A percentile compares a stretch with the other conserved stretches of the same genome.
Conservation (phyloP, 345 rosid genomes). For the Salix suchowensis region DNA sequence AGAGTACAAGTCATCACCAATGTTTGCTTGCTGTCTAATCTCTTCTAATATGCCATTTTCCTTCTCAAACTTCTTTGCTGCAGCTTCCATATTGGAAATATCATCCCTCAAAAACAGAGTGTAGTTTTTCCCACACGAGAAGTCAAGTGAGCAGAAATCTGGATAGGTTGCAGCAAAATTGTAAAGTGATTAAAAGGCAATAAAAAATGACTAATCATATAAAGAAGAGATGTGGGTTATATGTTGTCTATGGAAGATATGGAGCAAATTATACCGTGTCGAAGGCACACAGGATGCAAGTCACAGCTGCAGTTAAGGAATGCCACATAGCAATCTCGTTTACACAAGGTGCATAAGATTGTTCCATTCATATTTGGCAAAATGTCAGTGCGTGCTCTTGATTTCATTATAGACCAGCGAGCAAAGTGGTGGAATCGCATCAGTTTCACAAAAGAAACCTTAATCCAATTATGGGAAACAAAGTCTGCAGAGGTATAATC, state of each 20-base stretch:
- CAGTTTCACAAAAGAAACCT: conserved; percentile 70
- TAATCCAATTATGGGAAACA: conserved; percentile 48
- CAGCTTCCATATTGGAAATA: conserved; percentile 69
- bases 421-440: conserved; percentile 78
- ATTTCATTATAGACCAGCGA: conserved; percentile 72
- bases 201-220: background rate
- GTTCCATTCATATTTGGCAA: conserved; percentile 55
- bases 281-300: conserved; percentile 68
- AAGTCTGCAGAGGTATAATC: conserved; percentile 50
- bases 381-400: conserved; percentile 53
- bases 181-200: background rate
- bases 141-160: conserved; percentile 60
- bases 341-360: conserved; percentile 78
- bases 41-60: conserved; percentile 41
- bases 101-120: conserved; percentile 75
- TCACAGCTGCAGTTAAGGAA: conserved; percentile 67
- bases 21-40: conserved; percentile 31
- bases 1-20: conserved; percentile 47
- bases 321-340: conserved; percentile 87
- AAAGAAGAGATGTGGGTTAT: background rate
- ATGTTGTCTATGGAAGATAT: background rate
- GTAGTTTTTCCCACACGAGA: conserved; percentile 61
- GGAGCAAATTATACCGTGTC: conserved; percentile 58
- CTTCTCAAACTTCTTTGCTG: conserved; percentile 73
- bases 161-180: conserved; percentile 17